phyloP scores from a whole-genome alignment of 768 basidiomycete genomes.

The Amanita fuliginea region DNA sequence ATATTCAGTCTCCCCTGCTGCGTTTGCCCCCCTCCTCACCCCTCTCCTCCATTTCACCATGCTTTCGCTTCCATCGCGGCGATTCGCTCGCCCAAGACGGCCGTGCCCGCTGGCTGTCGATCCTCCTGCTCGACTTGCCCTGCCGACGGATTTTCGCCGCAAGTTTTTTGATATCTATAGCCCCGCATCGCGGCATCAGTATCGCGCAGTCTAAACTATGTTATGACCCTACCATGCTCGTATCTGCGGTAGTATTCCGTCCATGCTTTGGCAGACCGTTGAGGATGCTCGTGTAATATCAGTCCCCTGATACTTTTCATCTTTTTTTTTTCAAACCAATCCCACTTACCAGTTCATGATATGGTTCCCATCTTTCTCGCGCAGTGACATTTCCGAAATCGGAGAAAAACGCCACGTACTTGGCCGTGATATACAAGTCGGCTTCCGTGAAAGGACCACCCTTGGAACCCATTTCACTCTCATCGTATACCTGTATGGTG shows the following conservation, averaged over 20 bases:
- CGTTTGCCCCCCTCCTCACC: conserved; percentile 1
- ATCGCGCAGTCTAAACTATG: neutral
- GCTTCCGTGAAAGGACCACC: conserved; percentile 44
- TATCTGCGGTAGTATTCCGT: conserved; percentile 45
- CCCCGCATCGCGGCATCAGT: neutral
- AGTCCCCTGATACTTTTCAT: neutral
- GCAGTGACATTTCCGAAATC: conserved; percentile 30
- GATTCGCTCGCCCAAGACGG: conserved; percentile 1
- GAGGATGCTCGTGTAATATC: conserved; percentile 31
- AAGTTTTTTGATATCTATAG: conserved; percentile 23
- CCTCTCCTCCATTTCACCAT: neutral
- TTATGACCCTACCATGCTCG: conserved; percentile 30
- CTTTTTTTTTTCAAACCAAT: neutral
- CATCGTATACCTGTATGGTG: conserved; percentile 21
- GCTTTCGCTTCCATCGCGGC: conserved; percentile 1
- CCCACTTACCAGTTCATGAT: conserved; percentile 34
- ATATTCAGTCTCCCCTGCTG: neutral
- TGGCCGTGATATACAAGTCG: conserved; percentile 51
- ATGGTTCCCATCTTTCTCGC: conserved; percentile 46
- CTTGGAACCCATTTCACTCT: conserved; percentile 40
- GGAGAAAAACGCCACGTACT: conserved; percentile 39
- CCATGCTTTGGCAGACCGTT: conserved; percentile 49
- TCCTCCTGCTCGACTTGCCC: neutral
- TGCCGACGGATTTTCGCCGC: conserved; percentile 22
- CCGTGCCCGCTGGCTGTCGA: conserved; percentile 2